phyloP scores from a whole-genome alignment of 495 filamentous ascomycete genomes.

The Trichoderma reesei region DNA sequence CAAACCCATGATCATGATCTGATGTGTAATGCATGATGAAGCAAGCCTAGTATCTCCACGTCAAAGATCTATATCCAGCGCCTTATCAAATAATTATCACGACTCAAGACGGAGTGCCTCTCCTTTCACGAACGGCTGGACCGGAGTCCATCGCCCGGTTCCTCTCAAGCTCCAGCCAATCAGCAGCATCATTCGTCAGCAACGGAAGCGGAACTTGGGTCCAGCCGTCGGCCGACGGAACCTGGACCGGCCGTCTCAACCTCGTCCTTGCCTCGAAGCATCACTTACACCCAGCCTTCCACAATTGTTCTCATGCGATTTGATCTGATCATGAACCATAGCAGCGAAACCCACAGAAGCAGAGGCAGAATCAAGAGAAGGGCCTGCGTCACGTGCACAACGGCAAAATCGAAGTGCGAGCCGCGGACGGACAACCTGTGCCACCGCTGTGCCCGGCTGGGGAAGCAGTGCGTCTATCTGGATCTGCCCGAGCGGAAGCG shows the following conservation, averaged over 20 bases:
- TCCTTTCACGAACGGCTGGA: background rate
- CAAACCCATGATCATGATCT: background rate
- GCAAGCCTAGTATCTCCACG: too few species aligned
- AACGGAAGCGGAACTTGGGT: background rate
- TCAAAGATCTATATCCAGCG: too few species aligned
- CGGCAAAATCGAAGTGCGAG: slow-evolving; percentile 5
- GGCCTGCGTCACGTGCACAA: slow-evolving; percentile 10
- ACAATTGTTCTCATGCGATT: background rate
- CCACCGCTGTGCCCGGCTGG: slow-evolving; percentile 6
- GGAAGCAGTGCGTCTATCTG: slow-evolving; percentile 9
- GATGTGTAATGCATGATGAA: background rate
- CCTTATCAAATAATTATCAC: too few species aligned
- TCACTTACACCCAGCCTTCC: background rate
- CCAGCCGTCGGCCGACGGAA: background rate
- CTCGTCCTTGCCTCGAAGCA: background rate
- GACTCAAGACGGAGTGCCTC: too few species aligned
- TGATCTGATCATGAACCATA: background rate
- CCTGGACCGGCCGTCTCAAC: background rate
- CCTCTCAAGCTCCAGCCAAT: background rate
- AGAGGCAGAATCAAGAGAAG: background rate
- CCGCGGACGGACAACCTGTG: slow-evolving; percentile 5
- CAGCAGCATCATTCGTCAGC: background rate
- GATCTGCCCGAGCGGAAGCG: slow-evolving; percentile 5
- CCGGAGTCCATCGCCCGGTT: background rate
- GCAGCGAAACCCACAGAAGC: background rate